Conservation (phyloP, 352 stramenopile species). For the Globisporangium spiculum region DNA sequence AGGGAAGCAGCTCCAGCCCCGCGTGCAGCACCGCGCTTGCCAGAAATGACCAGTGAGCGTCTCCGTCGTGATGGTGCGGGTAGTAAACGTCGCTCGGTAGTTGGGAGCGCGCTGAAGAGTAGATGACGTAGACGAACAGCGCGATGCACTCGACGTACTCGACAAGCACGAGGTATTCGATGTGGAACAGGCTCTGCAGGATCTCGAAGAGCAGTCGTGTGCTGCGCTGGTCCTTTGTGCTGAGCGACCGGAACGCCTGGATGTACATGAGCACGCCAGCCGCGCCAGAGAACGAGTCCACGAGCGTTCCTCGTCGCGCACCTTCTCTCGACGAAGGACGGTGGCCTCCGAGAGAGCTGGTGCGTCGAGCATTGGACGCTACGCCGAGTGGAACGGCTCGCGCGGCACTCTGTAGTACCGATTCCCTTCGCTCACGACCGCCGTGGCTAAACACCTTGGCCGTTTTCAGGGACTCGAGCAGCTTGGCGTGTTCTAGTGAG, state of each 20-base stretch:
- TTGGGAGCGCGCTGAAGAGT: constrained; percentile 8
- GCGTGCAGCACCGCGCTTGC: not conserved
- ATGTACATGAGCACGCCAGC: no score
- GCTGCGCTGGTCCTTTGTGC: no score
- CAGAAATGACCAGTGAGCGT: not conserved
- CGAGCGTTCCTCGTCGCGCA: no score
- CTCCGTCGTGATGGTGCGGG: not conserved
- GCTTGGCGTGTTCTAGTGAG: not conserved
- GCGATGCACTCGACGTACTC: constrained; percentile 29
- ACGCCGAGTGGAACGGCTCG: no score
- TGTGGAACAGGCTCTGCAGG: constrained; percentile 17
- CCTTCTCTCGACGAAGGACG: no score
- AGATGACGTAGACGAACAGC: constrained; percentile 14
- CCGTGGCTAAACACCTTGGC: not conserved
- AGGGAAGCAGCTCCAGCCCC: not conserved
- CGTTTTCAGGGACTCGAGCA: not conserved
- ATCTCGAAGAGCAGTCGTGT: not conserved
- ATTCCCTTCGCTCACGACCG: not conserved
- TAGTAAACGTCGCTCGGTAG: constrained; percentile 19
- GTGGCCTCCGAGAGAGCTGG: no score
- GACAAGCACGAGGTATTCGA: constrained; percentile 22
- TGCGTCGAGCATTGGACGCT: no score
- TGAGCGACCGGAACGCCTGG: no score
- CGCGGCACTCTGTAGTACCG: no score
- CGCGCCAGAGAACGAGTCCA: no score